These are phyloP conservation scores for Nitzschia palea DNA, from an alignment of 108 stramenopile genomes.

Conservation along the genomic window DNA sequence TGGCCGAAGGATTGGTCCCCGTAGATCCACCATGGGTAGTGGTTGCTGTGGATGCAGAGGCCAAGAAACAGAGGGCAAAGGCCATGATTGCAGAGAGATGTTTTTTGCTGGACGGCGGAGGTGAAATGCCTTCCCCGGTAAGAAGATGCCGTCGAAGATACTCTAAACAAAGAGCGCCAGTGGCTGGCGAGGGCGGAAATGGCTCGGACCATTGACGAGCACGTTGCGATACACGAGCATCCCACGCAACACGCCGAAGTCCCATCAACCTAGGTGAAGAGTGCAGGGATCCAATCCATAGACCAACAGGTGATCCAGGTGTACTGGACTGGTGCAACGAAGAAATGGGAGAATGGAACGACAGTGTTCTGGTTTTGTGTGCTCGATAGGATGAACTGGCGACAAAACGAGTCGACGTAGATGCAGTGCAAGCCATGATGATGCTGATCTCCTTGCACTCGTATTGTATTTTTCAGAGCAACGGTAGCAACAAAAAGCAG, in stretches of 20 bases:
- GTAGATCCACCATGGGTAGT: background rate
- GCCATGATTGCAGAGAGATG: conserved; percentile 1
- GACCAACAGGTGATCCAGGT: too few species aligned
- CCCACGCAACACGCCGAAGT: too few species aligned
- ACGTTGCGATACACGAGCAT: too few species aligned
- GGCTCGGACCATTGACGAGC: too few species aligned
- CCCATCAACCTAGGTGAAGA: too few species aligned
- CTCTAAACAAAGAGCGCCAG: background rate
- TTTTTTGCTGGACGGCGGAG: background rate
- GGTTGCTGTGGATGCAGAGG: conserved; percentile 12
- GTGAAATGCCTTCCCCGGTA: background rate
- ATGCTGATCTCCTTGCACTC: too few species aligned
- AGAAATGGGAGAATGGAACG: background rate
- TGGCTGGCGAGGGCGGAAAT: background rate
- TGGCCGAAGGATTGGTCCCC: background rate
- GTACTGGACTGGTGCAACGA: background rate
- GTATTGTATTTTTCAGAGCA: too few species aligned
- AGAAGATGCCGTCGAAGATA: background rate
- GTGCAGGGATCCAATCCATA: too few species aligned
- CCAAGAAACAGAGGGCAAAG: conserved; percentile 7
- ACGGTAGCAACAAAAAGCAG: too few species aligned
- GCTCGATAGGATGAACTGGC: conserved; percentile 22
- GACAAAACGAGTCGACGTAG: conserved; percentile 10
- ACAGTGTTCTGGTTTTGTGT: conserved; percentile 12
- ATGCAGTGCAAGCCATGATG: conserved; percentile 2